Conservation (phyloP, 1,284 basidiomycete genomes). For the Phaffia rhodozyma region DNA sequence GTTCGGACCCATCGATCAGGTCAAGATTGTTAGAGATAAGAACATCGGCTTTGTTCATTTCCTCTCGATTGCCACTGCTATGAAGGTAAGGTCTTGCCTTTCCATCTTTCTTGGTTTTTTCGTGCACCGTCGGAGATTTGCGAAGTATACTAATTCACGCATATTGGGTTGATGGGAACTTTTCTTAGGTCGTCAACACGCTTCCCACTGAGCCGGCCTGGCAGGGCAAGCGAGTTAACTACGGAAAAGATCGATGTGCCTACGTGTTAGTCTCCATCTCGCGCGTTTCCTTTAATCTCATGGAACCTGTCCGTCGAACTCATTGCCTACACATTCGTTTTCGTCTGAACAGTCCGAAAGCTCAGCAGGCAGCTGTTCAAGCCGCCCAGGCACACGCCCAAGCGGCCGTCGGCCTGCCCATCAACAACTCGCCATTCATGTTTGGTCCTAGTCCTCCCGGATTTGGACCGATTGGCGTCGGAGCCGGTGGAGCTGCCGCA, state of each 20-base stretch:
- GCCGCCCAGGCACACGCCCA: slow-evolving; percentile 45
- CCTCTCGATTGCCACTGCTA: slow-evolving; percentile 79
- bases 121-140: neutral
- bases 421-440: slow-evolving; percentile 28
- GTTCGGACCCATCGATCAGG: slow-evolving; percentile 93
- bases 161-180: neutral
- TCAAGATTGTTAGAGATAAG: slow-evolving; percentile 95
- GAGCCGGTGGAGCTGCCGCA: neutral
- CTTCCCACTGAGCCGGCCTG: slow-evolving; percentile 76
- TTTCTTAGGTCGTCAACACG: slow-evolving; percentile 66
- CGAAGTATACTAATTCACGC: slow-evolving; percentile 1
- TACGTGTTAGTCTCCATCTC: slow-evolving; percentile 72
- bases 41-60: slow-evolving; percentile 97
- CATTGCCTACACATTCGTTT: too few relatives aligned
- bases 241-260: slow-evolving; percentile 85
- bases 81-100: slow-evolving; percentile 51
- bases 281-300: neutral
- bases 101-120: neutral
- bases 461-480: slow-evolving; percentile 6
- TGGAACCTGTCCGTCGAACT: neutral
- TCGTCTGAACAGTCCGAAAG: slow-evolving; percentile 35
- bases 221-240: slow-evolving; percentile 89
- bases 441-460: slow-evolving; percentile 20
- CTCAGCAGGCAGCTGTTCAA: slow-evolving; percentile 37
- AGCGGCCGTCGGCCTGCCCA: slow-evolving; percentile 34